Evolutionary conservation across 257 asterid genomes (phyloP).

Genomic region (Gardenia jasminoides): DNA sequence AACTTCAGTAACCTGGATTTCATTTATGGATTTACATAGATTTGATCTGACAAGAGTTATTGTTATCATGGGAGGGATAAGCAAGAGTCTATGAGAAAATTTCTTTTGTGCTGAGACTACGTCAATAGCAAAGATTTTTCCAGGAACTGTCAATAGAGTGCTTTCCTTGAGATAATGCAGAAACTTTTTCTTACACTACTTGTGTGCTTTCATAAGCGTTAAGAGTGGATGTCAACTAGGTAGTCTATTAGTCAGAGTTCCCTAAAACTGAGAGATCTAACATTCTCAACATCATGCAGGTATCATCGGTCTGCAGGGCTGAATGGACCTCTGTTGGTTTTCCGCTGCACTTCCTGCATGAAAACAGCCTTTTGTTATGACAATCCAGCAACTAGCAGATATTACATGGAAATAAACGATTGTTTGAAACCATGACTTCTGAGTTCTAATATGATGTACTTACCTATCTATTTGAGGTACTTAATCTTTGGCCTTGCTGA

Average conservation of each 20-base stretch:
- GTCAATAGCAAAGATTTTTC: not conserved
- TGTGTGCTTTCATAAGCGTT: not conserved
- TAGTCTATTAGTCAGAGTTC: not conserved
- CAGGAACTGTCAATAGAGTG: not conserved
- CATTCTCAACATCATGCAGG: conserved; percentile 49
- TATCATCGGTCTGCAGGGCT: conserved; percentile 91
- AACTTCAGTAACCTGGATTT: not conserved
- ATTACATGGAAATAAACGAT: conserved; percentile 5
- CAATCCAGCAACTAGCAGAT: conserved; percentile 5
- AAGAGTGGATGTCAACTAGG: not conserved
- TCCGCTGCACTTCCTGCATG: conserved; percentile 3
- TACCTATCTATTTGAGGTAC: not conserved
- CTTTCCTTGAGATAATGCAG: not conserved
- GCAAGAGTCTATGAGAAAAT: not conserved
- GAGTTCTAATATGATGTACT: not conserved
- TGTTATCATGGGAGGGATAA: not conserved
- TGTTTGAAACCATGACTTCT: not conserved
- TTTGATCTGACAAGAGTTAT: not conserved
- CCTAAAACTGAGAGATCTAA: not conserved
- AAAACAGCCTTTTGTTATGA: not conserved
- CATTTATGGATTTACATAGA: not conserved
- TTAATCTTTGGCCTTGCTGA: not conserved
- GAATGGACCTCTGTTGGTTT: conserved; percentile 20
- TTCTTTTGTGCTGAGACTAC: too few species aligned
- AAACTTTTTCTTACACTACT: not conserved